A percentile compares a stretch with the other conserved stretches of the same genome.
Conservation (phyloP, 441 rosid genomes). For the Geranium incanum region DNA sequence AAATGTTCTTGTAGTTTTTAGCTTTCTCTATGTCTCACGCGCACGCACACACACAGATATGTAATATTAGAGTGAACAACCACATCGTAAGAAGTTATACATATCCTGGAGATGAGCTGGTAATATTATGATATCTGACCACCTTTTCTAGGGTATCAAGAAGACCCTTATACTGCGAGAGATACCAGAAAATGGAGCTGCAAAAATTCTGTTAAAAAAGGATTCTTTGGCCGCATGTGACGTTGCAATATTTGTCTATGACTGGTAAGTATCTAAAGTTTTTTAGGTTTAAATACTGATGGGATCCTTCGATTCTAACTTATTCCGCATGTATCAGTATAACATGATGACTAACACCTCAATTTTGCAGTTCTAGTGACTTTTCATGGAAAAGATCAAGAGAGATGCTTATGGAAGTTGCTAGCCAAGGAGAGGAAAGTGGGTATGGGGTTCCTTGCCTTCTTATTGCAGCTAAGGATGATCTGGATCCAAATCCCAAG, state of each 20-base stretch:
- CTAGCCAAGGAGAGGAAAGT: conserved; percentile 52
- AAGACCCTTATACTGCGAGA: conserved; percentile 58
- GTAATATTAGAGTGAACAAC: neutral
- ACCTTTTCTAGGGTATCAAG: conserved; percentile 38
- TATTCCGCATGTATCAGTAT: neutral
- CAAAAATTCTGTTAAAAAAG: conserved; percentile 36
- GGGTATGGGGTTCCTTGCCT: conserved; percentile 59
- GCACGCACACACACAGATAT: neutral
- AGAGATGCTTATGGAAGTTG: conserved; percentile 58
- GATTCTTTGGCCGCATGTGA: conserved; percentile 59
- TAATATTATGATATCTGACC: conserved; percentile 17
- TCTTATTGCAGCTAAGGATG: conserved; percentile 68
- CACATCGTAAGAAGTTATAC: neutral
- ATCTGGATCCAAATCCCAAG: conserved; percentile 52
- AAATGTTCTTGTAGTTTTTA: conserved; percentile 6
- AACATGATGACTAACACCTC: conserved; percentile 6
- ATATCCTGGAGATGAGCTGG: conserved; percentile 10
- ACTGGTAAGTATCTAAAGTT: conserved; percentile 38
- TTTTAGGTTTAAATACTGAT: neutral
- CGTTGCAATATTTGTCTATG: conserved; percentile 57
- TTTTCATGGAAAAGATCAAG: conserved; percentile 63
- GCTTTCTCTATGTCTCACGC: neutral
- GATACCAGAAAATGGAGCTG: conserved; percentile 53
- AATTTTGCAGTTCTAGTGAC: conserved; percentile 49
- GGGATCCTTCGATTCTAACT: neutral